Evolutionary conservation across 768 basidiomycete genomes (phyloP), one percentile per base, ranked within the genome.

Genomic region (Russula emetica): DNA sequence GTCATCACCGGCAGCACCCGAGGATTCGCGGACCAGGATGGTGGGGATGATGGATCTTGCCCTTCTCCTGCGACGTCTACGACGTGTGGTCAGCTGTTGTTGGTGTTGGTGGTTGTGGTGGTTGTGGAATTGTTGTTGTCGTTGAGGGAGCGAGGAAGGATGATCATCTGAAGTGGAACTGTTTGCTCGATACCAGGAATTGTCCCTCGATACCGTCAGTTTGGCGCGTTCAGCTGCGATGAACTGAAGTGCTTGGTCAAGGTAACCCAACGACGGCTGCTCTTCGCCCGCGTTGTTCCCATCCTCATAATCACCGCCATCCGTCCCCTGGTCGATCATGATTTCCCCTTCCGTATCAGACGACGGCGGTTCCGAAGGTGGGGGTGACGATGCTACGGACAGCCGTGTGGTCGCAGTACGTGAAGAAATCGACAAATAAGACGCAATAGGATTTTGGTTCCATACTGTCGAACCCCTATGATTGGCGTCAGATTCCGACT

Each of bases 201-300:
- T 72, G 44, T 60, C 72, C 58, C 72, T 68, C 49, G 75, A 71
- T 8, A 84, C 85, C 50, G 77, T 80, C 66, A 83, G 78, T 65
- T 80, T 78, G 40, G 82, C 83, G 60, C 87, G 79, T 71, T 92
- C 90, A 11, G 83, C 83, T 49, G 85, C 87, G 55, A 91, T 79
- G 64, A 90, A 92, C n/a, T 81, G 82, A 16, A 92, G 78, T 0
- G 87, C 88, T 63, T 85, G 84, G 62, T 88, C 88, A 18, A 92
- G 79, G 58, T 83, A 82, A 0, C 90, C 90, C 16, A 92, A 74
- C 3, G 87, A 89, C 0, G 90, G 89, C 52, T 82, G 78, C 30
- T 76, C 63, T 24, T 78, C 77, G 28, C 40, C 70, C 44, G 71
- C 72, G 0, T 66, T 63, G 58, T 71, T 69, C 8, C 63, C 66